Evolutionary conservation across 306 rosid species (phyloP), one percentile per base, ranked within the genome.

Genomic region (Trifolium repens): DNA sequence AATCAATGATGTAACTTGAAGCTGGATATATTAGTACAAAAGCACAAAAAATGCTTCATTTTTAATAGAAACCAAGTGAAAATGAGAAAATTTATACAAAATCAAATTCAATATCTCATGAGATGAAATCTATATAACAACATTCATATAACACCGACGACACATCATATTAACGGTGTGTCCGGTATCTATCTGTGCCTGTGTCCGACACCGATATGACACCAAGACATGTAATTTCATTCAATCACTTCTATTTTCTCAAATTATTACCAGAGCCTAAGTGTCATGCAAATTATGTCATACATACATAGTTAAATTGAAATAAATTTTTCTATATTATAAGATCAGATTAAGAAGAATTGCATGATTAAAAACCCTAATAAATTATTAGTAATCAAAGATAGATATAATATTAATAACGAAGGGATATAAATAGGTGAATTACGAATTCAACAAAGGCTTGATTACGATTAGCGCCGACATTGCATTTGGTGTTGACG

Each of bases 401-500:
- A 62, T 7, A 59, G 32, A 64, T 34, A 19, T 15, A 42, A 58
- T 24, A 67, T 22, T 22, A 22, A 22, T 22, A 22, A 3, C 1
- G 24, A 64, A 34, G 58, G 2, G 63, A 27, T 3, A 49, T 11
- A 32, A 71, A 67, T 35, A 63, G 44, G 74, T 55, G 1, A 61
- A 61, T 61, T 65, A 93, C 98, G 34, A 90, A 93, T 90, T 93
- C 98, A 35, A 93, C 96, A 55, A 93, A 93, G 50, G 98, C 98
- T 73, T 93, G 98, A 79, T 93, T 93, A 67, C 93, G 94, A 85
- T 93, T 93, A 78, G 98, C 93, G 69, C 98, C 98, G 61, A 93
- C 98, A 85, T 93, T 93, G 81, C 96, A 89, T 80, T 93, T 93
- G 86, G 98, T 93, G 79, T 93, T 93, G 78, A 93, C 94, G 84